Percentiles rank a stretch among this genome's conserved stretches.
phyloP scores from a whole-genome alignment of 768 basidiomycete species.

The Termitomyces sp. region DNA sequence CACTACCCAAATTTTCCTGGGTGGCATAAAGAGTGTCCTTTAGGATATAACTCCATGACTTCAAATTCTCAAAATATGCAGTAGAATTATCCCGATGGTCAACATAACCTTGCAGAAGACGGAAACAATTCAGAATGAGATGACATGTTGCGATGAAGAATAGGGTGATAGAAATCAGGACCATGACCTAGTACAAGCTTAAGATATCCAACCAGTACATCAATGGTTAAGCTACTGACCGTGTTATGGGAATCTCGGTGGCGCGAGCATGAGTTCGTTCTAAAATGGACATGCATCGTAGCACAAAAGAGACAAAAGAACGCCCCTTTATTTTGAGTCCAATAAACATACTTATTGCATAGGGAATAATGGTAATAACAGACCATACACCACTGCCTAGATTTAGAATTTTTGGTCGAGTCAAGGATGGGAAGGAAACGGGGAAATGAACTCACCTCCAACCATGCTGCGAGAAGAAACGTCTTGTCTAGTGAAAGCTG shows the following conservation, averaged over 20 bases:
- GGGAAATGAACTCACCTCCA: background rate
- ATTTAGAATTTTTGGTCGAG: background rate
- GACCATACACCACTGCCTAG: background rate
- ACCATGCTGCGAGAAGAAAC: background rate
- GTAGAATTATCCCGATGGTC: slow-evolving; percentile 6
- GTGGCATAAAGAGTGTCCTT: slow-evolving; percentile 11
- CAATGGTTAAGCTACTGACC: background rate
- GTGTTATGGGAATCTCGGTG: background rate
- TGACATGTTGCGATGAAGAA: slow-evolving; percentile 10
- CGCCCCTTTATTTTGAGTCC: background rate
- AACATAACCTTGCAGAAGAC: slow-evolving; percentile 7
- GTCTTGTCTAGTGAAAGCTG: background rate
- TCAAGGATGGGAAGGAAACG: background rate
- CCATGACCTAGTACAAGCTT: slow-evolving; percentile 1
- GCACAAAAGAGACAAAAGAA: background rate
- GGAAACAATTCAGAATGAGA: slow-evolving; percentile 5
- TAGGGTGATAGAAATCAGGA: slow-evolving; percentile 2
- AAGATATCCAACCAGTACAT: no score
- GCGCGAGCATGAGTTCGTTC: background rate
- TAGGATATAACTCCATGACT: slow-evolving; percentile 7
- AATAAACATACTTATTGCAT: background rate
- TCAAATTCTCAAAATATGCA: slow-evolving; percentile 5
- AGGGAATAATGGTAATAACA: background rate
- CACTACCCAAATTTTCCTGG: slow-evolving; percentile 9
- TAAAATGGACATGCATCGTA: background rate